Evolutionary conservation across 2,329 filamentous ascomycete genomes (phyloP).

Genomic region (Aphanocladium album): DNA sequence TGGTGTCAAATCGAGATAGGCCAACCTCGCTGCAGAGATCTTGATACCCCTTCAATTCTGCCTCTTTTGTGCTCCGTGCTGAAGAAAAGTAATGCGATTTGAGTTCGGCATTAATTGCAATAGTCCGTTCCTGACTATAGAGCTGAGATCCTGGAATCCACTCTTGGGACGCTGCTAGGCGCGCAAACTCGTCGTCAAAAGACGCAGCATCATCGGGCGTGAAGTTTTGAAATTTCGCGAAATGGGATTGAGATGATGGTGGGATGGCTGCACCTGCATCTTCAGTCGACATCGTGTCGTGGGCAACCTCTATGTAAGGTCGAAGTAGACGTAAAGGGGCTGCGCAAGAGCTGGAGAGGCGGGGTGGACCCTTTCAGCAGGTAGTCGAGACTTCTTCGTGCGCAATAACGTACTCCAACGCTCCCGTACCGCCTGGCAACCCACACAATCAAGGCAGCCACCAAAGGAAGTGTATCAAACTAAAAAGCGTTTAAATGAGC

Average conservation of each 20-base stretch:
- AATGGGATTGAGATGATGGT: constrained; percentile 26
- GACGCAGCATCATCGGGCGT: constrained; percentile 23
- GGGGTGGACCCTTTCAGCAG: too few relatives aligned
- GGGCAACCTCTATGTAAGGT: too few relatives aligned
- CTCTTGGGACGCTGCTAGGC: constrained; percentile 27
- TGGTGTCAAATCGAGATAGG: constrained; percentile 17
- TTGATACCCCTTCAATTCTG: constrained; percentile 23
- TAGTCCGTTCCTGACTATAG: constrained; percentile 26
- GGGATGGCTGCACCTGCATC: background rate
- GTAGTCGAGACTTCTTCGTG: too few relatives aligned
- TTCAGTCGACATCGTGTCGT: background rate
- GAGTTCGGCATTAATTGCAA: constrained; percentile 25
- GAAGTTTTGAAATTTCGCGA: constrained; percentile 26
- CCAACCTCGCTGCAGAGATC: constrained; percentile 24
- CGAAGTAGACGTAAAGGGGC: too few relatives aligned
- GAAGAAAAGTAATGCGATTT: constrained; percentile 25
- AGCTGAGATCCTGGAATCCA: constrained; percentile 25
- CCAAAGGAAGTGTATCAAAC: too few relatives aligned
- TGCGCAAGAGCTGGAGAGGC: too few relatives aligned
- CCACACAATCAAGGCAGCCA: too few relatives aligned
- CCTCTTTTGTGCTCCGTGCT: constrained; percentile 15
- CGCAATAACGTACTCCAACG: too few relatives aligned
- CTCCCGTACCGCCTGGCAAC: too few relatives aligned
- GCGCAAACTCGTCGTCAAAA: constrained; percentile 27
- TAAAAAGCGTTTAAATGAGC: too few relatives aligned